Evolutionary conservation across 352 stramenopile species (phyloP), one percentile per base, ranked within the genome.

Genomic region (Thalassiosira livingstoniorum): DNA sequence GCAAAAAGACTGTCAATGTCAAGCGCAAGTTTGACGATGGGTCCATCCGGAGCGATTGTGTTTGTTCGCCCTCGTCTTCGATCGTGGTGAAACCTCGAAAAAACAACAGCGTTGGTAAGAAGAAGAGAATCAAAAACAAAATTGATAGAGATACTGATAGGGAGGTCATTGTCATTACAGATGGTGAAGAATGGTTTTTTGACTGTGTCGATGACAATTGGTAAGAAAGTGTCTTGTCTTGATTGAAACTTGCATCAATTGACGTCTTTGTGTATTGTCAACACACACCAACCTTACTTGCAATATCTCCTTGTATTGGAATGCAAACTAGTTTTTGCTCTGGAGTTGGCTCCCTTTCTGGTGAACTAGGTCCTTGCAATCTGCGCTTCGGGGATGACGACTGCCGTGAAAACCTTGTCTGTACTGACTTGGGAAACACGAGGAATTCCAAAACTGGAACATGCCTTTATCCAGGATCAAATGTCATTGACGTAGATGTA

Each of bases 121-220:
- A 72, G 31, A 61, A 34, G 13, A 51, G 15, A 25, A 3, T 31
- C n/a, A 58, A 55, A 7, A 60, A n/a, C 13, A 62, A 61, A 35
- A 10, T 27, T 4, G 45, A 60, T 27, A 18, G 43, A 29, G 61
- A 61, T 21, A 18, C 13, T 31, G 29, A 58, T 15, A 43, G 42
- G 11, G 43, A 72, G 15, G 43, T 72, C n/a, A 60, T 39, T 45
- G 29, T 72, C 11, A 27, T 0, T 13, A 72, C 23, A 27, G 45
- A 72, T 45, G 63, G 43, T 47, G 47, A 62, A 27, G 10, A 27
- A 10, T 62, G 43, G 1, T 45, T 32, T 32, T 60, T 72, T 60
- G 43, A 43, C 37, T 72, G 63, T 23, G 29, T 62, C 61, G 63
- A 45, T 45, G 47, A 15, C 11, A 47, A 61, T 61, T 72, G 63